Evolutionary conservation across 805 yeast genomes (phyloP), one percentile per base, ranked within the genome.

Genomic region (Wickerhamomyces hampshirensis): DNA sequence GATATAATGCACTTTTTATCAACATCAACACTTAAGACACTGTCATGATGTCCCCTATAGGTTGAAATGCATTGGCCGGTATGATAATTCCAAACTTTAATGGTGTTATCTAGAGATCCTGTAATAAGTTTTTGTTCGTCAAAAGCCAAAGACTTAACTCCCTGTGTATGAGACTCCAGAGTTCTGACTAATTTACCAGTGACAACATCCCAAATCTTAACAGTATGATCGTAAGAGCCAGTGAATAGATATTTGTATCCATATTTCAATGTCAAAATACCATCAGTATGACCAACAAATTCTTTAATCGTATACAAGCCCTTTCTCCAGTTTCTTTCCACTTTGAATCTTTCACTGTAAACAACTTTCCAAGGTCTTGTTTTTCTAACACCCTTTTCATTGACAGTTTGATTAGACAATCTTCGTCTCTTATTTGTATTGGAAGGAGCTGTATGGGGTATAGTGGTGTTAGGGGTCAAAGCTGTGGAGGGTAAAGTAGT

Each of bases 351-450:
- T 61, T 93, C 98, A 31, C 86, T 73, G 60, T 93, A 91, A 17
- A 91, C 96, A 6, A 84, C 83, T 53, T 93, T 91, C 98, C 98
- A 91, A 4, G 98, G 96, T 47, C 96, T 71, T 32, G 80, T 78
- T 47, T 66, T 66, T 30, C 64, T 49, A 23, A 35, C 18, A 3
- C 55, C 55, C 14, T 42, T 37, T 9, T 42, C 49, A 13, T 31
- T 26, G 8, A 45, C 26, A 0, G 53, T 46, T 30, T 46, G 51
- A 23, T 53, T 49, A 2, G 58, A 50, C 11, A 51, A 28, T 27
- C 55, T 42, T 46, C 58, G 45, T 51, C 54, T 54, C 39, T 52
- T 54, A 19, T 32, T 37, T 8, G 34, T 5, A n/a, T 13, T n/a
- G 23, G 26, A 13, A n/a, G n/a, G n/a, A n/a, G n/a, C n/a, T n/a